Evolutionary conservation across 352 stramenopile genomes (phyloP).

Genomic region (Phytopythium oedochilum): DNA sequence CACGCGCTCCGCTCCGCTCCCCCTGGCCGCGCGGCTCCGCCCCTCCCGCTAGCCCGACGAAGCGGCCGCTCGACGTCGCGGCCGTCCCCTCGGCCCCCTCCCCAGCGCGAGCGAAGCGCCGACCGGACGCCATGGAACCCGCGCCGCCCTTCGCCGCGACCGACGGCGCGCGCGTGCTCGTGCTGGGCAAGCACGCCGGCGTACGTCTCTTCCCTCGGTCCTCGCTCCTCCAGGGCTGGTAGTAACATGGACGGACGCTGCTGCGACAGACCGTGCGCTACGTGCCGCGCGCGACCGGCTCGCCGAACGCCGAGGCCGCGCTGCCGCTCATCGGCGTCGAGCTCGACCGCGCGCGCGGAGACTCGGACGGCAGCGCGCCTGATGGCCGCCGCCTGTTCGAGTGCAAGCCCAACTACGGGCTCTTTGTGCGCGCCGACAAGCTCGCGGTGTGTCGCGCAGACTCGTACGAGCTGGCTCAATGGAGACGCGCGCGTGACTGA

Average conservation of each 20-base stretch:
- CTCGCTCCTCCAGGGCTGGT: no score
- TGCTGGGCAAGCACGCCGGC: constrained; percentile 76
- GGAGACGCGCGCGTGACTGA: no score
- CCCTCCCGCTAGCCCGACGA: background rate
- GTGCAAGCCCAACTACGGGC: constrained; percentile 71
- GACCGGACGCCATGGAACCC: background rate
- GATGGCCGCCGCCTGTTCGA: constrained; percentile 79
- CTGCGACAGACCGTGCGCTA: constrained; percentile 56
- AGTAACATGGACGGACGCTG: background rate
- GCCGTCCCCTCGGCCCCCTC: background rate
- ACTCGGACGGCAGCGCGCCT: constrained; percentile 62
- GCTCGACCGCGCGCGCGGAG: constrained; percentile 69
- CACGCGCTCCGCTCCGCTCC: no score
- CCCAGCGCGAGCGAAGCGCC: constrained; percentile 1
- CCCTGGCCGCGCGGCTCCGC: no score
- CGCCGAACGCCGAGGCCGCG: constrained; percentile 7
- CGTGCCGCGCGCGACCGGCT: constrained; percentile 28
- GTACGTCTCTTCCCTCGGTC: constrained; percentile 27
- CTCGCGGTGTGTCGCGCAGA: constrained; percentile 33
- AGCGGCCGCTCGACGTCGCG: background rate
- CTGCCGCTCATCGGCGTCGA: constrained; percentile 77
- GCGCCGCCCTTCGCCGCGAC: constrained; percentile 13
- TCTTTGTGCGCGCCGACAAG: constrained; percentile 85
- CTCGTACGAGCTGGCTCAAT: no score
- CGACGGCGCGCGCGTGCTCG: constrained; percentile 51